A percentile compares a stretch with the other conserved stretches of the same genome.
These are phyloP conservation scores for Mrakia frigida DNA, from an alignment of 768 basidiomycete species.

Conservation along the genomic window DNA sequence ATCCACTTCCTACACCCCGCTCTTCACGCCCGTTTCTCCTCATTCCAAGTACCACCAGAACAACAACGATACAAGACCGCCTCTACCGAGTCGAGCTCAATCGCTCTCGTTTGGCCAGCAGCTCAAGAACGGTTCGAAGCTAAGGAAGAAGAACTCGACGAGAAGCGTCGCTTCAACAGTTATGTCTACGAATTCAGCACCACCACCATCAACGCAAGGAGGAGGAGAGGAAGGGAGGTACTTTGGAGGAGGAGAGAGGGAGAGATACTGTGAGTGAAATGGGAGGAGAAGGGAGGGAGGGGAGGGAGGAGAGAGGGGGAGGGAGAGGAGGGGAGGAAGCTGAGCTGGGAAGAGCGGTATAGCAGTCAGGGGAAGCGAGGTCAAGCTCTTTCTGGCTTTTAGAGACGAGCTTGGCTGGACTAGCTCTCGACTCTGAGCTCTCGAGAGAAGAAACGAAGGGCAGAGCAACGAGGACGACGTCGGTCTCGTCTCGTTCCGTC, in stretches of 20 bases:
- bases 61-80: constrained; percentile 82
- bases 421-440: too few species aligned
- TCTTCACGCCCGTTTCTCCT: not conserved
- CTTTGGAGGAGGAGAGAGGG: too few species aligned
- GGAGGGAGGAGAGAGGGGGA: too few species aligned
- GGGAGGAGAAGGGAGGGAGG: not conserved
- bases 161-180: not conserved
- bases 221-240: not conserved
- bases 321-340: not conserved
- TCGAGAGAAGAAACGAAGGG: too few species aligned
- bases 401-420: too few species aligned
- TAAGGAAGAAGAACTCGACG: not conserved
- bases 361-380: too few species aligned
- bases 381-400: too few species aligned
- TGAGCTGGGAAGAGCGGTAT: not conserved
- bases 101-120: too few species aligned
- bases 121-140: not conserved
- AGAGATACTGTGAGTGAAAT: not conserved
- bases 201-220: not conserved
- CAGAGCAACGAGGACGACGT: too few species aligned
- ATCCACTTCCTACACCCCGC: not conserved
- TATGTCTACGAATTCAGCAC: too few species aligned
- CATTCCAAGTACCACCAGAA: constrained; percentile 48
- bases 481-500: too few species aligned
- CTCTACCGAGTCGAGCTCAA: constrained; percentile 47